Evolutionary conservation across 768 basidiomycete species (phyloP), one percentile per base, ranked within the genome.

Genomic region (Tricholoma sp.): DNA sequence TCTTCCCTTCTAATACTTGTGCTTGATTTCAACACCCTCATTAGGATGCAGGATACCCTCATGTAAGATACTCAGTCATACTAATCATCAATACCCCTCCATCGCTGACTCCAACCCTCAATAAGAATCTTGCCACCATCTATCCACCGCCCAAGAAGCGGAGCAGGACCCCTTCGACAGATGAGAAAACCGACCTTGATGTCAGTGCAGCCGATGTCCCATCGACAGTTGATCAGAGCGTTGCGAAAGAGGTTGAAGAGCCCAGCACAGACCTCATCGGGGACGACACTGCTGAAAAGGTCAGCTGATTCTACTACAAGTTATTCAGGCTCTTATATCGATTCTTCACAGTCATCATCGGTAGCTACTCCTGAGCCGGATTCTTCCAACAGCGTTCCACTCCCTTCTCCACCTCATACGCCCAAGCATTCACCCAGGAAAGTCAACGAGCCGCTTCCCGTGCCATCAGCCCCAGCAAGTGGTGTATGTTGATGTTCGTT

Each of bases 101-200:
- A 24, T 24, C 24, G 11, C 47, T 55, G 17, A 52, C 39, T 31
- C 44, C 24, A 32, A 31, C 33, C 50, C 28, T 60, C 18, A n/a
- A 48, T 18, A 57, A 81, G 79, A 80, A 81, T 54, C 71, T 79
- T n/a, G 67, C 71, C 3, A 69, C 76, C 53, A 76, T 80, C 54
- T 80, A 81, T 59, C 78, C 79, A 55, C 78, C 79, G 57, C 63
- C 68, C 3, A 66, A 65, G 54, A 70, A 69, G 59, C 59, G 76
- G 58, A 78, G 69, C 65, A 74, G 63, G 65, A 79, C 78, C 34
- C 77, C 77, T n/a, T 72, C 77, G 15, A 51, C 61, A 10, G 69
- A 74, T 54, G 61, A 60, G 36, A 65, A 61, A 12, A 55, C 62
- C 13, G 59, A 63, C 24, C 68, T 66, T 54, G 72, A 67, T 66